phyloP scores from a whole-genome alignment of 2,329 filamentous ascomycete genomes.

The Colletotrichum musae region DNA sequence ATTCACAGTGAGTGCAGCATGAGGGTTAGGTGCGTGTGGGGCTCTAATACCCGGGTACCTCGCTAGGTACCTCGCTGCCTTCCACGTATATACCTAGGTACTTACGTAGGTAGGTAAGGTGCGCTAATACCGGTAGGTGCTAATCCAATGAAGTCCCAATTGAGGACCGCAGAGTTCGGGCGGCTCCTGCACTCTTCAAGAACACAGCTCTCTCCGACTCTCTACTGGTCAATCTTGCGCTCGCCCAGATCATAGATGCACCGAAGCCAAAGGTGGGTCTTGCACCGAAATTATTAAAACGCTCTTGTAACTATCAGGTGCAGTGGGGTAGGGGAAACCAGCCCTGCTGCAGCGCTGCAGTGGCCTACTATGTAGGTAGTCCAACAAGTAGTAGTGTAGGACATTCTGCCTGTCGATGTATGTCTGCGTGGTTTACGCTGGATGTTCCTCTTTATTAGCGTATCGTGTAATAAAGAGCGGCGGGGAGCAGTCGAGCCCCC shows the following conservation, averaged over 20 bases:
- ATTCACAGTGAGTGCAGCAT: conserved; percentile 25
- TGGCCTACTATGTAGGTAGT: too few species aligned
- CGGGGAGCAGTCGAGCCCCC: conserved; percentile 26
- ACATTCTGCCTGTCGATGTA: neutral
- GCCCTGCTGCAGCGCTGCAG: conserved; percentile 8
- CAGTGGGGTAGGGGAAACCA: conserved; percentile 7
- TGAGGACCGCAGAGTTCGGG: conserved; percentile 6
- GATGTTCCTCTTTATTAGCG: too few species aligned
- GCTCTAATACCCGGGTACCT: neutral
- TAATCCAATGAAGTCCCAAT: too few species aligned
- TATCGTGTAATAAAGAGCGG: too few species aligned
- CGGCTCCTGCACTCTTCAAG: conserved; percentile 19
- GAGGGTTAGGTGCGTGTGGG: conserved; percentile 32
- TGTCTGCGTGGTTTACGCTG: neutral
- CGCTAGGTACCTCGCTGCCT: neutral
- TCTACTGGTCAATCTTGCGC: conserved; percentile 30
- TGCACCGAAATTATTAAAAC: conserved; percentile 39
- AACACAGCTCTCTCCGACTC: conserved; percentile 9
- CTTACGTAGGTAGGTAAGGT: neutral
- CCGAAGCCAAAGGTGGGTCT: conserved; percentile 40
- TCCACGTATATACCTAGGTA: neutral
- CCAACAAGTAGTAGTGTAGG: neutral
- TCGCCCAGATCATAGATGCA: conserved; percentile 23
- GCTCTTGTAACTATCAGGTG: conserved; percentile 20
- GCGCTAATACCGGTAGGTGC: too few species aligned